Base-by-base conservation (phyloP, 2,329 filamentous ascomycete genomes). In the Pyricularia pennisetigena region DNA sequence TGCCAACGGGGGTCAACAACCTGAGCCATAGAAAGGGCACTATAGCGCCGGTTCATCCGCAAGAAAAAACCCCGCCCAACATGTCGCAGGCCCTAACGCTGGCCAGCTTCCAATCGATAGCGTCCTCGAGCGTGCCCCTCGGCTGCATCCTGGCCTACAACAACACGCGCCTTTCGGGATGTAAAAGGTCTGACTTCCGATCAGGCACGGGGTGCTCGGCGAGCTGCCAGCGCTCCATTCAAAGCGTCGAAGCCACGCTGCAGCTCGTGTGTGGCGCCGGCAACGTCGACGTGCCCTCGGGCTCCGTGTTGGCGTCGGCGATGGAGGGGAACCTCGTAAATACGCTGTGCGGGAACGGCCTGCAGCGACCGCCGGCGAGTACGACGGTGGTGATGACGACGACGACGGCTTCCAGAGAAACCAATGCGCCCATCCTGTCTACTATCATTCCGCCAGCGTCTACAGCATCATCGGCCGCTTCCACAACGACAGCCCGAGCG, bases 231-330 rank as follows among this genome's bases (percentile, higher is more conserved):
- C 69, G 70, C 8, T 77, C 90, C 68, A 92, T 97, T 35, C 87
- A 92, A 72, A 83, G 95, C 65, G 88, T 96, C 76, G 88, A 90
- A 65, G 89, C 94, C 72, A 90, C 89, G 35, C 85, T 90, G 54
- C 84, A 86, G 65, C 80, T 84, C 61, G 86, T 90, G 78, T 94
- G 94, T 74, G 90, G 90, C 4, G 90, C 92, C 68, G 90, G 90
- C 4, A 90, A 92, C 68, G 90, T 89, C 28, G 85, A 86, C 16
- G 89, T 88, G 0, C 69, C 74, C 23, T 65, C 71, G 0, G 71
- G 74, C 20, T 77, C 80, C 1, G 70, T 83, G 14, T 70, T 83
- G 16, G 75, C 74, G 5, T 76, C 77, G 54, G 79, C 76, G 1
- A 72, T 80, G 67, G 69, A 72, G 24, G 80, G 79, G 3, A 74